Conservation (phyloP, 140 eudicot genomes). For the Flaveria floridana region DNA sequence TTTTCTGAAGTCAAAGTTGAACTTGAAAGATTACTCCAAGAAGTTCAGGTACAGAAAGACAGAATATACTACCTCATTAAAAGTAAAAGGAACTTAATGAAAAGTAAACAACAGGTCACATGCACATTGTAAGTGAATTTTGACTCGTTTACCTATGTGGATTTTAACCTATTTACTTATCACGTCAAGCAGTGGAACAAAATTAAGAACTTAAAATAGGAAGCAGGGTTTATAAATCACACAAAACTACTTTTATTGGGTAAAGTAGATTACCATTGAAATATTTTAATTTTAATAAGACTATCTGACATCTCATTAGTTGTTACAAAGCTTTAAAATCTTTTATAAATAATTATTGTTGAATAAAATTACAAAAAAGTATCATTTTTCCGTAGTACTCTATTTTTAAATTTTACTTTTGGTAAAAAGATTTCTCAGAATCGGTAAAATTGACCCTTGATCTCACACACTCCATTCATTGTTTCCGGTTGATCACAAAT, state of each 20-base stretch:
- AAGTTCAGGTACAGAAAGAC: slow-evolving; percentile 46
- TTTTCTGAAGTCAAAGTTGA: slow-evolving; percentile 58
- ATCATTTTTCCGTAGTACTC: neutral
- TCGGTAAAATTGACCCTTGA: neutral
- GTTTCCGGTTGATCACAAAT: neutral
- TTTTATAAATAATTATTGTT: neutral
- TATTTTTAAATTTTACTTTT: neutral
- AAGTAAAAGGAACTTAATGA: neutral
- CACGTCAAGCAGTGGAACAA: neutral
- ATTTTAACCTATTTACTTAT: neutral
- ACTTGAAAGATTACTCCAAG: slow-evolving; percentile 54
- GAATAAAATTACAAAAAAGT: neutral
- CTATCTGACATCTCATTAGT: neutral
- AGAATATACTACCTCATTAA: neutral
- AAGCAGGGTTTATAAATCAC: neutral
- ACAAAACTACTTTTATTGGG: neutral
- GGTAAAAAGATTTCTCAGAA: neutral
- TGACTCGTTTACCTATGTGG: neutral
- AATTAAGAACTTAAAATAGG: neutral
- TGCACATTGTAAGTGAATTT: neutral
- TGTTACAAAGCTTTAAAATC: neutral
- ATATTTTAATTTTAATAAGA: no score
- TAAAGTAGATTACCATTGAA: neutral
- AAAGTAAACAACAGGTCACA: neutral
- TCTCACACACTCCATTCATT: neutral